Percentiles rank a stretch among this genome's conserved stretches.
These are phyloP conservation scores for Paraphoma sp. DNA, from an alignment of 2,329 filamentous ascomycete species.

Conservation along the genomic window DNA sequence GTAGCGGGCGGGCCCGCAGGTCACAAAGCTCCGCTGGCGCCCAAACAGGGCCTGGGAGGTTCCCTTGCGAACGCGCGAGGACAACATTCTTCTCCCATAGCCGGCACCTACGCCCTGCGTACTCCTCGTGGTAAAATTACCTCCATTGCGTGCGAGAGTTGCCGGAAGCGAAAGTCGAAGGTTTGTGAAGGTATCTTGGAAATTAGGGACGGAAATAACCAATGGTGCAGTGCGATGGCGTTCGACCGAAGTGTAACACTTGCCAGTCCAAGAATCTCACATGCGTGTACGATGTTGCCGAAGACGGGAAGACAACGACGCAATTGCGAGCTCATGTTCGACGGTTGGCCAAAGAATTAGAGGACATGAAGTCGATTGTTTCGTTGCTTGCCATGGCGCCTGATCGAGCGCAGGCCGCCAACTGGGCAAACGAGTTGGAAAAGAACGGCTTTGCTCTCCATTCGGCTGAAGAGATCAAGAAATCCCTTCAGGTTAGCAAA, in stretches of 20 bases:
- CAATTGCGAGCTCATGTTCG: constrained; percentile 47
- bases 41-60: constrained; percentile 44
- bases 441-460: constrained; percentile 48
- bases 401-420: constrained; percentile 42
- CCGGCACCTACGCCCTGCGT: constrained; percentile 45
- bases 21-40: constrained; percentile 46
- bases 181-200: constrained; percentile 16
- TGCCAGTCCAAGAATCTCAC: constrained; percentile 47
- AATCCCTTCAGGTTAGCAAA: constrained; percentile 40
- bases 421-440: constrained; percentile 45
- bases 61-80: constrained; percentile 37
- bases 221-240: constrained; percentile 43
- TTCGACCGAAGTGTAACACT: constrained; percentile 48
- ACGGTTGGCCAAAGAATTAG: constrained; percentile 46
- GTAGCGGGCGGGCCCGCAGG: constrained; percentile 27
- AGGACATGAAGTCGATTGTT: constrained; percentile 48
- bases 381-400: constrained; percentile 43
- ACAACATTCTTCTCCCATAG: constrained; percentile 45
- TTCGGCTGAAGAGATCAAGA: constrained; percentile 45
- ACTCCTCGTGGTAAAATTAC: constrained; percentile 49
- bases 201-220: constrained; percentile 5
- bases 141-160: constrained; percentile 49
- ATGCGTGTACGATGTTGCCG: constrained; percentile 48
- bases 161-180: constrained; percentile 49
- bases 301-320: constrained; percentile 48